These are phyloP conservation scores for Chalaropsis ovoidea DNA, from an alignment of 2,329 filamentous ascomycete genomes.

Conservation along the genomic window DNA sequence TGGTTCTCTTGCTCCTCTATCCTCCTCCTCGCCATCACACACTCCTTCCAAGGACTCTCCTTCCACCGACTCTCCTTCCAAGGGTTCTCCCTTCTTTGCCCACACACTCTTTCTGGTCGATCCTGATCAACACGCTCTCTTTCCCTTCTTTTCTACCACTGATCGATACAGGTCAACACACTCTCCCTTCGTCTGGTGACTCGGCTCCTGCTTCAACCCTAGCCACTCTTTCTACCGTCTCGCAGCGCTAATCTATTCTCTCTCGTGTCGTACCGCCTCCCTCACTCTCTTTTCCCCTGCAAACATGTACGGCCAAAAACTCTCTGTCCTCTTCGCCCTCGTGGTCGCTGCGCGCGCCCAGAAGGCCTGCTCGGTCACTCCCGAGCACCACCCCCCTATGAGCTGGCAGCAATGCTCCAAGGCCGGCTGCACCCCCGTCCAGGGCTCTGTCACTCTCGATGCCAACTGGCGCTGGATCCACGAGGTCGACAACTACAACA, in stretches of 20 bases:
- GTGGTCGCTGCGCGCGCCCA: slow-evolving; percentile 35
- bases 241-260: background rate
- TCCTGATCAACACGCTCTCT: background rate
- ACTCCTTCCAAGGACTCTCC: background rate
- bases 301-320: slow-evolving; percentile 20
- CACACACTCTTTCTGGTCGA: slow-evolving; percentile 5
- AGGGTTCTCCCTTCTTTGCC: slow-evolving; percentile 14
- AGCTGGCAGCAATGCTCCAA: slow-evolving; percentile 38
- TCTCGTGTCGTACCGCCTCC: background rate
- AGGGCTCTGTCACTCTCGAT: slow-evolving; percentile 41
- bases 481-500: slow-evolving; percentile 33
- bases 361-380: slow-evolving; percentile 34
- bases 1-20: no score
- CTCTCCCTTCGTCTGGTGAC: background rate
- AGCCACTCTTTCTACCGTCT: background rate
- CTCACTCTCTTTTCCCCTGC: background rate
- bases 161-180: background rate
- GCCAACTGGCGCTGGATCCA: slow-evolving; percentile 48
- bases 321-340: slow-evolving; percentile 27
- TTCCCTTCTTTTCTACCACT: slow-evolving; percentile 8
- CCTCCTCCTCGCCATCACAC: background rate
- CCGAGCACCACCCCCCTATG: slow-evolving; percentile 39
- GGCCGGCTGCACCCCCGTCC: slow-evolving; percentile 36
- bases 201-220: slow-evolving; percentile 9
- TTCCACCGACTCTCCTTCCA: no score